Conservation (phyloP, 768 basidiomycete genomes). For the Rhodocollybia butyracea region DNA sequence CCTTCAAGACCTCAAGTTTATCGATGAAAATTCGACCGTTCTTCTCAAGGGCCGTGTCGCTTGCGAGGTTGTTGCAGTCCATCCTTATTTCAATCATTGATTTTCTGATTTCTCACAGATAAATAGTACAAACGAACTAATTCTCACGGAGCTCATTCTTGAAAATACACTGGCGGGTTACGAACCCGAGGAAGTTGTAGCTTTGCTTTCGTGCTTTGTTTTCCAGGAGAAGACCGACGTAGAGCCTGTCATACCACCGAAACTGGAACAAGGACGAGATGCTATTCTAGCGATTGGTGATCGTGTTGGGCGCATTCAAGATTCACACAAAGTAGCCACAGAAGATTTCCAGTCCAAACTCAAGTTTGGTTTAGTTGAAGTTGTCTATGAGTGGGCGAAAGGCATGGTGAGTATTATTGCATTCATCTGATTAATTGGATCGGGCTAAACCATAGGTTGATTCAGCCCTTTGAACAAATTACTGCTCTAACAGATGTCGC, state of each 20-base stretch:
- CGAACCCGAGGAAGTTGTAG: conserved; percentile 95
- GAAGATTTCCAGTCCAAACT: conserved; percentile 77
- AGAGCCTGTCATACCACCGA: conserved; percentile 78
- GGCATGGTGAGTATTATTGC: conserved; percentile 89
- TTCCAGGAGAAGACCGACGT: conserved; percentile 98
- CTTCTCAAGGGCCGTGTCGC: conserved; percentile 95
- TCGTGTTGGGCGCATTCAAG: conserved; percentile 76
- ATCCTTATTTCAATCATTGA: too few relatives aligned
- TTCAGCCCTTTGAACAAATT: conserved; percentile 93
- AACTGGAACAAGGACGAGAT: conserved; percentile 76
- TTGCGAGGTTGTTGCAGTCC: conserved; percentile 68
- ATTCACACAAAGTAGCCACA: conserved; percentile 69
- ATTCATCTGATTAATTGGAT: not conserved
- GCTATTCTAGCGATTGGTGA: conserved; percentile 78
- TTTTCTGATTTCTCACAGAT: conserved; percentile 73
- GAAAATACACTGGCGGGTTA: conserved; percentile 91
- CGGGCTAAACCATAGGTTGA: conserved; percentile 1
- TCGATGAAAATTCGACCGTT: conserved; percentile 94
- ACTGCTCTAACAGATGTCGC: conserved; percentile 89
- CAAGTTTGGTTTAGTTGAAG: conserved; percentile 91
- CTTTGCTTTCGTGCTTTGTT: conserved; percentile 92
- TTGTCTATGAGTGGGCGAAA: conserved; percentile 98
- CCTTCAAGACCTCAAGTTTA: conserved; percentile 86
- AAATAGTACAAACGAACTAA: conserved; percentile 96
- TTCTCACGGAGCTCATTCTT: conserved; percentile 93